Percentiles rank a stretch among this genome's conserved stretches.
These are phyloP conservation scores for Spathaspora arborariae DNA, from an alignment of 805 yeast genomes.

Conservation along the genomic window DNA sequence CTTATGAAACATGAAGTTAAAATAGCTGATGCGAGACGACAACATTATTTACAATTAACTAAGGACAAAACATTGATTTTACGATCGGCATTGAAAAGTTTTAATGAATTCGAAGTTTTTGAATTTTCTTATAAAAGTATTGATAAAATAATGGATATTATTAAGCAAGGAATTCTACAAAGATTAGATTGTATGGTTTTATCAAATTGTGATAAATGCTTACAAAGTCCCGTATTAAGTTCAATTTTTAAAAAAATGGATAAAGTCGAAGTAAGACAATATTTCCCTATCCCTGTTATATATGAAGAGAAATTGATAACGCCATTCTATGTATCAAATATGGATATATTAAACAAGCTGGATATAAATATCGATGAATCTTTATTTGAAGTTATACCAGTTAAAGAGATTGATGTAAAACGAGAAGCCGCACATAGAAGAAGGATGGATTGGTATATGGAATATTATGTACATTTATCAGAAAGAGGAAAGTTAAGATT, in stretches of 20 bases:
- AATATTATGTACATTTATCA: not conserved
- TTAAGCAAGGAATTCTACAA: not conserved
- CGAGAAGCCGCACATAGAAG: not conserved
- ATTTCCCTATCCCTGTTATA: not conserved
- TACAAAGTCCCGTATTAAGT: not conserved
- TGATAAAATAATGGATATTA: not conserved
- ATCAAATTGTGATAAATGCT: not conserved
- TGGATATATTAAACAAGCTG: not conserved
- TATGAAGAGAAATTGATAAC: not conserved
- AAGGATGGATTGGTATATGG: not conserved
- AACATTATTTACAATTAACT: not conserved
- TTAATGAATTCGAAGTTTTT: not conserved
- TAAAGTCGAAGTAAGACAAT: not conserved
- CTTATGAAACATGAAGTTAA: not conserved
- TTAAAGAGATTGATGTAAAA: not conserved
- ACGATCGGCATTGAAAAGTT: not conserved
- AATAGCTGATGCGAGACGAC: not conserved
- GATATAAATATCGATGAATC: not conserved
- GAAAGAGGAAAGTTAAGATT: not conserved
- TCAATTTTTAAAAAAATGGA: not conserved
- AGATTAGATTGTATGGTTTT: not conserved
- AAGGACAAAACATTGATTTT: not conserved
- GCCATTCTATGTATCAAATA: not conserved
- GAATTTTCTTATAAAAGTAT: not conserved
- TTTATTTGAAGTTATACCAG: not conserved